Percentiles rank a stretch among this genome's conserved stretches.
phyloP scores from a whole-genome alignment of 352 stramenopile genomes.

The Phytophthora parvispora region DNA sequence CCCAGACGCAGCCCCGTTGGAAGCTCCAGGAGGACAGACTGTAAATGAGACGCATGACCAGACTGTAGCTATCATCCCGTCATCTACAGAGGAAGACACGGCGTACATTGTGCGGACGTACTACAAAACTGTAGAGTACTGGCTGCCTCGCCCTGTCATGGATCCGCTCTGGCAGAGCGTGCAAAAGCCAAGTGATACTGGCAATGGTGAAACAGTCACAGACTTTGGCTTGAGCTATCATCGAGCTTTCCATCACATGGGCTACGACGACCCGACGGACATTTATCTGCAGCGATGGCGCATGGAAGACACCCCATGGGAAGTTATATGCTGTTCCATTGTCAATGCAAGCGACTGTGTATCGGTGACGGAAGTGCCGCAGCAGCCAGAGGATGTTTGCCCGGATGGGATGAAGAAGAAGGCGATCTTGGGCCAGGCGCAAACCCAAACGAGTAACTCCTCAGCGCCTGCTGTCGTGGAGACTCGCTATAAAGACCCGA shows the following conservation, averaged over 20 bases:
- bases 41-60: slow-evolving; percentile 97
- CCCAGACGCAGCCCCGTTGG: slow-evolving; percentile 86
- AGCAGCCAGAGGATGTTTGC: slow-evolving; percentile 44
- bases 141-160: slow-evolving; percentile 96
- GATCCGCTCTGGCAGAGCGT: slow-evolving; percentile 98
- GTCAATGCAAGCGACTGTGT: slow-evolving; percentile 70
- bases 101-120: slow-evolving; percentile 96
- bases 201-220: slow-evolving; percentile 46
- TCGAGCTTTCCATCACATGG: slow-evolving; percentile 93
- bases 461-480: slow-evolving; percentile 53
- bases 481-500: slow-evolving; percentile 95
- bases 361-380: slow-evolving; percentile 52
- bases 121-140: slow-evolving; percentile 97
- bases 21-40: slow-evolving; percentile 74
- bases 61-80: slow-evolving; percentile 74
- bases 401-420: slow-evolving; percentile 69
- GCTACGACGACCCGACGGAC: slow-evolving; percentile 98
- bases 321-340: slow-evolving; percentile 89
- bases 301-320: slow-evolving; percentile 95
- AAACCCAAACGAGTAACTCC: slow-evolving; percentile 45
- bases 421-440: slow-evolving; percentile 73
- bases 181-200: slow-evolving; percentile 57
- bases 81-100: slow-evolving; percentile 11
- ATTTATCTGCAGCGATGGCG: slow-evolving; percentile 98
- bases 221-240: slow-evolving; percentile 98